Conservation (phyloP, 2,329 filamentous ascomycete genomes). For the Xylaria sp. region DNA sequence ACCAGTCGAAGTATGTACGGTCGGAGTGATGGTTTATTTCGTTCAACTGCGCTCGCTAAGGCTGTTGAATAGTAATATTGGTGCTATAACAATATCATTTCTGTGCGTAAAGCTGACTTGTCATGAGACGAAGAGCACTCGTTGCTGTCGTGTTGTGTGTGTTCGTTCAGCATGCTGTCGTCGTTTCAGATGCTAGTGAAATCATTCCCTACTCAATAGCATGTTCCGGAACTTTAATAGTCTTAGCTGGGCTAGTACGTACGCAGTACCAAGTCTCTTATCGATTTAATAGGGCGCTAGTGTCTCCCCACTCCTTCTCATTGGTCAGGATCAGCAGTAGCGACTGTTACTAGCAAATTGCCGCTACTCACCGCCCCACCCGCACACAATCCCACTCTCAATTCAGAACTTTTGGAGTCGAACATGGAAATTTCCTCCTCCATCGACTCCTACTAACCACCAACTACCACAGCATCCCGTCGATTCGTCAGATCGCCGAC, state of each 20-base stretch:
- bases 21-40: background rate
- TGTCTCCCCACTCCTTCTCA: background rate
- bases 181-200: too few relatives aligned
- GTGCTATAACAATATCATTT: background rate
- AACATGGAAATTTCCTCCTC: constrained; percentile 37
- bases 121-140: too few relatives aligned
- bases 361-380: constrained; percentile 56
- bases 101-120: background rate
- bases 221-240: too few relatives aligned
- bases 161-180: too few relatives aligned
- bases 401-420: constrained; percentile 30
- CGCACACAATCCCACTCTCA: constrained; percentile 46
- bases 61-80: background rate
- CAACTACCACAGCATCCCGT: constrained; percentile 56
- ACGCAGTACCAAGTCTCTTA: background rate
- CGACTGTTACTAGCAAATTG: constrained; percentile 51
- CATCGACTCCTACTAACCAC: constrained; percentile 47
- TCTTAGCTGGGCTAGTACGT: background rate
- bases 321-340: background rate
- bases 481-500: constrained; percentile 50
- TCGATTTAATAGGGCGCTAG: background rate
- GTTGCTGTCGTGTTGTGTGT: too few relatives aligned
- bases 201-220: too few relatives aligned
- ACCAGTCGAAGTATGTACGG: too few relatives aligned
- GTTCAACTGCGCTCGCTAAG: background rate